Conservation (phyloP, 1,284 basidiomycete species). For the Malassezia furfur region DNA sequence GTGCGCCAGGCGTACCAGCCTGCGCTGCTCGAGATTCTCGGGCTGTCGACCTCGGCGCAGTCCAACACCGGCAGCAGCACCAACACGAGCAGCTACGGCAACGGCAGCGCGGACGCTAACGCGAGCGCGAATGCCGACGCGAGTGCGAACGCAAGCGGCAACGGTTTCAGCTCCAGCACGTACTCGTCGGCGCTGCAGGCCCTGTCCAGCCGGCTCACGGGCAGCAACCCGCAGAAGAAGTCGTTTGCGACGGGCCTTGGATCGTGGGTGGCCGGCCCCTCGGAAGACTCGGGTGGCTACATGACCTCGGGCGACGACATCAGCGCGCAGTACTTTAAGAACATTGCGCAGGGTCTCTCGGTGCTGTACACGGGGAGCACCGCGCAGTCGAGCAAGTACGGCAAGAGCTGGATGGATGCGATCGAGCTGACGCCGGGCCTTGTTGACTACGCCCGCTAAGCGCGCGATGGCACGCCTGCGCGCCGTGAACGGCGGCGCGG, state of each 20-base stretch:
- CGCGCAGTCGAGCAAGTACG: conserved; percentile 10
- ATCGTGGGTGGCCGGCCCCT: conserved; percentile 43
- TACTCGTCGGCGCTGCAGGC: conserved; percentile 4
- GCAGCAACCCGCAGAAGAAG: conserved; percentile 5
- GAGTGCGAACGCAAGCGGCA: not conserved
- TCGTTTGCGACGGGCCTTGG: conserved; percentile 30
- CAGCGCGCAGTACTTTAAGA: conserved; percentile 29
- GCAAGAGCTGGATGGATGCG: conserved; percentile 26
- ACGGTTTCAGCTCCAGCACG: not conserved
- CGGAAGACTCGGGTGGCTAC: conserved; percentile 30
- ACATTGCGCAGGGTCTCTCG: conserved; percentile 27
- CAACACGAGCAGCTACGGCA: not conserved
- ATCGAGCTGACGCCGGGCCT: conserved; percentile 31
- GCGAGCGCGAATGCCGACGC: not conserved
- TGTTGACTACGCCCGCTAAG: conserved; percentile 28
- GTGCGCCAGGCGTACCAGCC: conserved; percentile 15
- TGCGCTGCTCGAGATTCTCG: conserved; percentile 1
- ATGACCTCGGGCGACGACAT: conserved; percentile 33
- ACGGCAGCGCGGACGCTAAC: not conserved
- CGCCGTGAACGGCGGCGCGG: too few species aligned
- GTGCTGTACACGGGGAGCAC: conserved; percentile 25
- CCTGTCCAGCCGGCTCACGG: conserved; percentile 7
- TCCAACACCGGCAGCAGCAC: not conserved
- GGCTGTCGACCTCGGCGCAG: not conserved
- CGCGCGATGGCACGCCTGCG: too few species aligned